A percentile compares a stretch with the other conserved stretches of the same genome.
These are phyloP conservation scores for Lathyrus aphaca DNA, from an alignment of 306 rosid genomes.

Conservation along the genomic window DNA sequence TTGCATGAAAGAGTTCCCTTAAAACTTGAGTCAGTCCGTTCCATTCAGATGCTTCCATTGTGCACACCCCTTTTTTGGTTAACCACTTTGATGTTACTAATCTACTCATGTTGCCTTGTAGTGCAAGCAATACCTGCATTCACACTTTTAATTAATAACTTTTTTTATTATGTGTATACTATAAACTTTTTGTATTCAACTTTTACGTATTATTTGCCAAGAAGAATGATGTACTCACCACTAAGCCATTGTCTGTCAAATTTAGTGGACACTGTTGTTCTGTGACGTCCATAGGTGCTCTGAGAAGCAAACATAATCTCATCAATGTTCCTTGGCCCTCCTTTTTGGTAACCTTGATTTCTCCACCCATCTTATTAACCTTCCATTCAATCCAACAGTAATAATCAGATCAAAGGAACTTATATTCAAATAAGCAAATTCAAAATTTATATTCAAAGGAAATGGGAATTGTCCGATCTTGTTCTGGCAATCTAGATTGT, in stretches of 20 bases:
- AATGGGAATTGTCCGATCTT: neutral
- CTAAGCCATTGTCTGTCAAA: constrained; percentile 63
- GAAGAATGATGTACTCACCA: constrained; percentile 60
- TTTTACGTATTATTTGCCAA: neutral
- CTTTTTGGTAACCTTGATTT: constrained; percentile 83
- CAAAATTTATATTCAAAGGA: constrained; percentile 10
- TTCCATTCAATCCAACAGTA: constrained; percentile 43
- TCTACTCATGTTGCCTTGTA: constrained; percentile 75
- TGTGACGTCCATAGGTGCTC: constrained; percentile 62
- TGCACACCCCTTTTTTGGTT: constrained; percentile 64
- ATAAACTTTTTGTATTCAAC: too few species aligned
- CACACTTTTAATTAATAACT: neutral
- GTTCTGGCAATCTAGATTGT: neutral
- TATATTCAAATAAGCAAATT: constrained; percentile 13
- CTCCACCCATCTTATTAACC: constrained; percentile 99
- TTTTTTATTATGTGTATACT: neutral
- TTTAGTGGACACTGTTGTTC: constrained; percentile 71
- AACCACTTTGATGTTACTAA: constrained; percentile 78
- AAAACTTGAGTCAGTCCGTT: constrained; percentile 87
- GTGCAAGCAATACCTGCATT: constrained; percentile 83
- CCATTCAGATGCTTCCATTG: constrained; percentile 93
- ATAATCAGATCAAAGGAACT: constrained; percentile 28
- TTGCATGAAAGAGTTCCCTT: constrained; percentile 68
- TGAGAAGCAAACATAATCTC: constrained; percentile 76
- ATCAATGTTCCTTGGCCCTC: constrained; percentile 87